Base-by-base conservation (phyloP, 306 rosid genomes). In the Vigna nakashimae region DNA sequence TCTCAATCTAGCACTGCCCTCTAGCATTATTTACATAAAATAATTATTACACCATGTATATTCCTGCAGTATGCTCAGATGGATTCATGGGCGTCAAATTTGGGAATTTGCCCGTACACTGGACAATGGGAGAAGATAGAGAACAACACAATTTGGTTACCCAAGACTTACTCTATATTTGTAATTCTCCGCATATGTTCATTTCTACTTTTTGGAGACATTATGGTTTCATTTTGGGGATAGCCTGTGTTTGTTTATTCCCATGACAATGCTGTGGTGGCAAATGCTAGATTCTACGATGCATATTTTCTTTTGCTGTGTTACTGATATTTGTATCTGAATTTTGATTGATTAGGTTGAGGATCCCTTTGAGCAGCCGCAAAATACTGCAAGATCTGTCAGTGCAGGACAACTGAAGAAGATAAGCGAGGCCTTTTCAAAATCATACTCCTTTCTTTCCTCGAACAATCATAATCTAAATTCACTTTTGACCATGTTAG, bases 331-430 rank as follows among this genome's bases (percentile, higher is more conserved):
- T 73, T 74, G 65, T 65, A 49, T 53, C 49, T 66, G 71, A 24
- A 65, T 42, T 70, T 20, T 75, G 88, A 74, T 58, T 84, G 76
- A 69, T 73, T 77, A 95, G 98, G 60, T 95, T 55, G 99, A 95
- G 84, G 99, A 95, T 86, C 99, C 99, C 69, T 90, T 95, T 79
- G 91, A 88, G 88, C 98, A 89, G 82, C 94, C 92, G 2, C 87
- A 77, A 74, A 95, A 95, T 70, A 62, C 86, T 30, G 90, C 97
- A 1, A 87, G 97, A 81, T 85, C 90, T 22, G 92, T 95, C 64
- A 77, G 81, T 26, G 9, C 14, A 34, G 82, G 70, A 60, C 87
- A 86, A 46, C 49, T 95, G 89, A 4, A 20, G 0, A 92, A 82
- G 90, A 87, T 95, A 81, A 58, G 90, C 1, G 87, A 81, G 58